Evolutionary conservation across 352 stramenopile species (phyloP).

Genomic region (Pythium guiyangense): DNA sequence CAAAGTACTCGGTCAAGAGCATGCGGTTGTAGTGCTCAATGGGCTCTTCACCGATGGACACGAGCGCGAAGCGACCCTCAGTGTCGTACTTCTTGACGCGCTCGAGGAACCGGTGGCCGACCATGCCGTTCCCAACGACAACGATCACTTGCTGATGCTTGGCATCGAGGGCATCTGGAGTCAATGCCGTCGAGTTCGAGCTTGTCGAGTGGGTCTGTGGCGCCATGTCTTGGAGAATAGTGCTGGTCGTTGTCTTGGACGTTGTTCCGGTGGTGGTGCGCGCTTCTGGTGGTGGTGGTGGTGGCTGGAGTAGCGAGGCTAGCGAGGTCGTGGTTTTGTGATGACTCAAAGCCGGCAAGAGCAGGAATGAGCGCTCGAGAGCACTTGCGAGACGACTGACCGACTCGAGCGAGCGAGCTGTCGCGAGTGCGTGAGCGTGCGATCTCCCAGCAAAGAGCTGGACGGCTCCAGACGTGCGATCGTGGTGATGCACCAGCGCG

Average conservation of each 20-base stretch:
- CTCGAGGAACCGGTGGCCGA: constrained; percentile 89
- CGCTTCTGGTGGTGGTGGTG: too few species aligned
- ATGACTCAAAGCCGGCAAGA: constrained; percentile 12
- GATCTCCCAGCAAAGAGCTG: too few species aligned
- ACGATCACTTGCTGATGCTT: constrained; percentile 65
- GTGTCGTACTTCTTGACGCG: constrained; percentile 57
- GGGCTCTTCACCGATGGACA: constrained; percentile 91
- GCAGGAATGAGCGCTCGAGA: constrained; percentile 9
- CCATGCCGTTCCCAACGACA: constrained; percentile 91
- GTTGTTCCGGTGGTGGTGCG: constrained; percentile 1
- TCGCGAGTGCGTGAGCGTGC: too few species aligned
- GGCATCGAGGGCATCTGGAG: neutral
- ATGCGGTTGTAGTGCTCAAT: constrained; percentile 92
- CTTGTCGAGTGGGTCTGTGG: constrained; percentile 5
- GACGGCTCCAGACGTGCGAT: too few species aligned
- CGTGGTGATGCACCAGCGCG: neutral
- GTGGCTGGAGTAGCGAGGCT: too few species aligned
- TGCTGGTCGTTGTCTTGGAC: neutral
- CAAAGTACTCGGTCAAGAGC: constrained; percentile 91
- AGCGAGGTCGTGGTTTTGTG: constrained; percentile 11
- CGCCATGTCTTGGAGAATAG: neutral
- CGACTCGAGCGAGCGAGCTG: neutral
- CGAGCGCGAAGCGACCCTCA: constrained; percentile 57
- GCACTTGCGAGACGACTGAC: too few species aligned
- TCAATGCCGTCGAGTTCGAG: neutral